Evolutionary conservation across 768 basidiomycete species (phyloP), one percentile per base, ranked within the genome.

Genomic region (Mycena indigotica): DNA sequence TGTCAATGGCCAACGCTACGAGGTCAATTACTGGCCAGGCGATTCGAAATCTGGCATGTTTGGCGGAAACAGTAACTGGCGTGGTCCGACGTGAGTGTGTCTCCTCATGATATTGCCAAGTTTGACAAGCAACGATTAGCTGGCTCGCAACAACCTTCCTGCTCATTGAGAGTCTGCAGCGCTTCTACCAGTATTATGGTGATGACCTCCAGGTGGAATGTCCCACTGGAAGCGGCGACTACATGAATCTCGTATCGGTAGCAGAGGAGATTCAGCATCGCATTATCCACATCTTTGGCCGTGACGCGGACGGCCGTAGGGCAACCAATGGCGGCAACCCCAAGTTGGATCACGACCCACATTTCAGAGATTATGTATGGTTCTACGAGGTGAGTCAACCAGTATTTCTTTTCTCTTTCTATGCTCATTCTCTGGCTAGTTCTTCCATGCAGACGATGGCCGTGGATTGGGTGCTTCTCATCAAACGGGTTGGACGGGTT

Each of bases 191-290:
- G 66, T 99, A 98, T 74, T 98, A 97, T 64, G 97, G 97, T 2
- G 88, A 94, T 55, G 88, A 91, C 21, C 75, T 98, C 30, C 89
- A 92, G 78, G 88, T 96, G 26, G 97, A 99, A 72, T 99, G 97
- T 67, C 97, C 97, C 4, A 95, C 93, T 0, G 94, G 95, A 25
- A 91, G 89, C 61, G 97, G 97, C n/a, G 95, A 97, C 64, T 93
- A 88, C 73, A 98, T 98, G 95, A 92, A 94, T 69, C 85, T 99
- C 6, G 92, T 89, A 10, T 82, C 85, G 56, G 94, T 96, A 19
- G 94, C 97, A 4, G 96, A 98, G 67, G 97, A 99, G 72, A 95
- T 99, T 55, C 97, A 98, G 72, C 96, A 98, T 69, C 88, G 97
- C n/a, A 87, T 98, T 60, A 99, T 98, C 55, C 95, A 98, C 72